Evolutionary conservation across 116 monocot genomes (phyloP).

Genomic region (Zostera marina): DNA sequence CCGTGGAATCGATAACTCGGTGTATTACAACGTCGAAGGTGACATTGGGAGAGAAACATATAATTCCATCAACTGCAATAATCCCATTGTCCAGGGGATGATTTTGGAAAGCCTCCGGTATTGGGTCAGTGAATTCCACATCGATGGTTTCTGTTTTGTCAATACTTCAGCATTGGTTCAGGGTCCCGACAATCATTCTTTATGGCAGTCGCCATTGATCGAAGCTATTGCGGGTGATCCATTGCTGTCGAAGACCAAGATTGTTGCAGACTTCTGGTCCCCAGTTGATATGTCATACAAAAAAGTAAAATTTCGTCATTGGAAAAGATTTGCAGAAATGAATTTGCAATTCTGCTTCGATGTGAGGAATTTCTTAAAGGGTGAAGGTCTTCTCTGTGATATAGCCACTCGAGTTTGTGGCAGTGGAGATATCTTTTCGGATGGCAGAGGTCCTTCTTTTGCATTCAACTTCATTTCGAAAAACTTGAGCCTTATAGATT

Average conservation of each 20-base stretch:
- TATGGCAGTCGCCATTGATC: slow-evolving; percentile 49
- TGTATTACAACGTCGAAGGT: slow-evolving; percentile 42
- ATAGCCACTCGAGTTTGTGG: slow-evolving; percentile 83
- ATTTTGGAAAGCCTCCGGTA: slow-evolving; percentile 73
- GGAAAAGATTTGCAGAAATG: slow-evolving; percentile 84
- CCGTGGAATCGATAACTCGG: slow-evolving; percentile 70
- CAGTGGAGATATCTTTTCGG: slow-evolving; percentile 70
- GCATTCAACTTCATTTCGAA: slow-evolving; percentile 65
- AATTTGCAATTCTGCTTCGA: slow-evolving; percentile 50
- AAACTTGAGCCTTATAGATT: slow-evolving; percentile 71
- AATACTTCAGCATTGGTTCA: slow-evolving; percentile 38
- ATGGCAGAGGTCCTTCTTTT: slow-evolving; percentile 54
- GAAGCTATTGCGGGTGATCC: slow-evolving; percentile 83
- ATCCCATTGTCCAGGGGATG: slow-evolving; percentile 45
- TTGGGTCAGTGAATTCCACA: slow-evolving; percentile 65
- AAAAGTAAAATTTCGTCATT: slow-evolving; percentile 66
- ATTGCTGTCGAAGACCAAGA: slow-evolving; percentile 52
- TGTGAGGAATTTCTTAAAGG: slow-evolving; percentile 63
- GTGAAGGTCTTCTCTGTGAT: slow-evolving; percentile 55
- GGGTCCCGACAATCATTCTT: slow-evolving; percentile 19
- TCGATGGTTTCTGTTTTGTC: slow-evolving; percentile 82
- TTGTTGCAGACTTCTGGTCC: slow-evolving; percentile 73
- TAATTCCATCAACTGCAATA: slow-evolving; percentile 42
- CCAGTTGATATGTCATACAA: slow-evolving; percentile 35
- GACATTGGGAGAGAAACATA: slow-evolving; percentile 13